Evolutionary conservation across 2,329 filamentous ascomycete species (phyloP), one percentile per base, ranked within the genome.

Genomic region (Scedosporium aurantiacum): DNA sequence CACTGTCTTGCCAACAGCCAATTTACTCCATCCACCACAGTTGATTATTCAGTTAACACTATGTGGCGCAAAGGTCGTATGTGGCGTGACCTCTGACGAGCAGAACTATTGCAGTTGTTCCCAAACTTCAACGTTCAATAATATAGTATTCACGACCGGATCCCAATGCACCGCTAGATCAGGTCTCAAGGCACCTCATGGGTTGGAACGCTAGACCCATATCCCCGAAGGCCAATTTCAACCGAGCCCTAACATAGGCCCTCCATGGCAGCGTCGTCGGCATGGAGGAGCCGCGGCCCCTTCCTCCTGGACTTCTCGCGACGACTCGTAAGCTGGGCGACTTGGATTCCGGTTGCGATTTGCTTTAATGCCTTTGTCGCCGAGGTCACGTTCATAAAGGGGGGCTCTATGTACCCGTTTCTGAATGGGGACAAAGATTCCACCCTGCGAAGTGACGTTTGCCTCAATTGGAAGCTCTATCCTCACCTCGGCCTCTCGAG

Each of bases 341-440:
- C 50, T 23, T 87, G 85, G 82, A 71, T 87, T 25, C 86, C 86
- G 1, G 79, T 83, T 14, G 73, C 83, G 57, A 78, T 85, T 62
- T 82, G 81, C 71, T 79, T 88, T 74, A 83, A 86, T 67, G 75
- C 80, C 40, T 78, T 85, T 67, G 79, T 88, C 43, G 82, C 79
- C 23, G 82, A 85, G 65, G 64, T 86, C 54, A 80, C 79, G 3
- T 73, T 75, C 62, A 81, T 89, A 63, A 77, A 77, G 41, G 86
- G 86, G 2, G 72, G 78, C 21, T 91, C 87, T 21, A 94, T 94
- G 90, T 87, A 87, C 61, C 90, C 90, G 1, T 87, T 85, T 64
- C 76, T 93, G 61, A 92, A 92, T 68, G 78, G 84, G 63, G 81
- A 86, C 60, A 85, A 78, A 67, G 78, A 86, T 68, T 78, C 79